These are phyloP conservation scores for Pyrus bretschneideri DNA, from an alignment of 306 rosid genomes.

Conservation along the genomic window DNA sequence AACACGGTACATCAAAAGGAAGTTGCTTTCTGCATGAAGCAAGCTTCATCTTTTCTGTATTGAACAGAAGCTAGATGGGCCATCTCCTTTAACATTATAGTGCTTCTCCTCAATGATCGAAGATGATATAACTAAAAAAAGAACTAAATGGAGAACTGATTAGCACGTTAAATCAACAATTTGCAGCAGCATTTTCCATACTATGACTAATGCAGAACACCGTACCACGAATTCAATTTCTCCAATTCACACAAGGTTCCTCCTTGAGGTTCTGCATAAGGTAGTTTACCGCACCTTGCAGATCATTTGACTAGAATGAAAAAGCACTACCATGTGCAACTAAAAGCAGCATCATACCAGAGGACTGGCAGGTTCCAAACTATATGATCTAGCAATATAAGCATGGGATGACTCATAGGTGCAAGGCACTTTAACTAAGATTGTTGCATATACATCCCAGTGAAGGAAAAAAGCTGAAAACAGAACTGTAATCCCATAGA, in stretches of 20 bases:
- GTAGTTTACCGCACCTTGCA: no score
- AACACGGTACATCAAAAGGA: neutral
- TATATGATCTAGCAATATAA: no score
- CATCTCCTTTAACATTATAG: neutral
- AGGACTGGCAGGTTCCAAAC: neutral
- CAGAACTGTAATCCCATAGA: no score
- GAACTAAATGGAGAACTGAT: neutral
- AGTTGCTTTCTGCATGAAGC: neutral
- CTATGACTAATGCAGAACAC: neutral
- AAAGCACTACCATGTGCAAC: neutral
- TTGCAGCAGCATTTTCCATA: neutral
- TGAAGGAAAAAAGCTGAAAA: no score
- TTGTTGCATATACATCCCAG: no score
- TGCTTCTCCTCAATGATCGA: neutral
- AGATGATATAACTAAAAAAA: neutral
- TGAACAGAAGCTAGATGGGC: neutral
- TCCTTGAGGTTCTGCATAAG: neutral
- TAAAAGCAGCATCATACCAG: neutral
- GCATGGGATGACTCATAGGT: no score
- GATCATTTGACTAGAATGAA: no score
- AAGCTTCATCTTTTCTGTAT: neutral
- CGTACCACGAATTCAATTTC: neutral
- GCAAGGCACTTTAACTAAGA: no score
- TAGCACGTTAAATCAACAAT: neutral
- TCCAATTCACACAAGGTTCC: neutral